These are phyloP conservation scores for Jaltomata sinuosa DNA, from an alignment of 257 asterid species.

Conservation along the genomic window DNA sequence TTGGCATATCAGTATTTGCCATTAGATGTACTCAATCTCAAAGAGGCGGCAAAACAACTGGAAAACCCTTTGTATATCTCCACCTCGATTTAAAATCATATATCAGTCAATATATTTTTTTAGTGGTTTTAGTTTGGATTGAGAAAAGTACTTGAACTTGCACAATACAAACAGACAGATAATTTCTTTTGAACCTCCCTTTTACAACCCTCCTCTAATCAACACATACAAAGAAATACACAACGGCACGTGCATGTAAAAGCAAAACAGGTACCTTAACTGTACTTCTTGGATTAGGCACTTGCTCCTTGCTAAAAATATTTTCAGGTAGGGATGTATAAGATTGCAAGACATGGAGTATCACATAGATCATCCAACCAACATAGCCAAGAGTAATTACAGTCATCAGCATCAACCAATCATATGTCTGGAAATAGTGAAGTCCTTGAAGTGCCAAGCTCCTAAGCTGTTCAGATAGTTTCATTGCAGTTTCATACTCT, in stretches of 20 bases:
- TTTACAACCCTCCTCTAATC: neutral
- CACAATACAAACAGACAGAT: neutral
- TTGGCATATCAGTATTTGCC: neutral
- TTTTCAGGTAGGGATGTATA: slow-evolving; percentile 61
- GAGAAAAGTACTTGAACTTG: neutral
- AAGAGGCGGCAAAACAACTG: neutral
- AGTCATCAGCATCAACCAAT: slow-evolving; percentile 93
- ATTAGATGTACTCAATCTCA: neutral
- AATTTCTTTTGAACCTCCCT: neutral
- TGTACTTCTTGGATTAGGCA: slow-evolving; percentile 28
- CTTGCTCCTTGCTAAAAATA: slow-evolving; percentile 32
- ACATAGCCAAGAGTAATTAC: slow-evolving; percentile 83
- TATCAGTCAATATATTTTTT: neutral
- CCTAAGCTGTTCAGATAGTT: slow-evolving; percentile 66
- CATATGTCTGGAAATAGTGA: slow-evolving; percentile 90
- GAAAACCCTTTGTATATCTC: neutral
- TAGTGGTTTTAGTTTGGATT: neutral
- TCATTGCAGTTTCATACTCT: slow-evolving; percentile 64
- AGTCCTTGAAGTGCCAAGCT: slow-evolving; percentile 83
- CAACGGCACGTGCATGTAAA: neutral
- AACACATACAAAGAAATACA: neutral
- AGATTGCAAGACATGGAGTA: slow-evolving; percentile 74
- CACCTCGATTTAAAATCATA: neutral
- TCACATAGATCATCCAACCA: slow-evolving; percentile 91
- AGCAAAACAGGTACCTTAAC: slow-evolving; percentile 38